Conservation (phyloP, 2,329 filamentous ascomycete species). For the Penicillium sp. region DNA sequence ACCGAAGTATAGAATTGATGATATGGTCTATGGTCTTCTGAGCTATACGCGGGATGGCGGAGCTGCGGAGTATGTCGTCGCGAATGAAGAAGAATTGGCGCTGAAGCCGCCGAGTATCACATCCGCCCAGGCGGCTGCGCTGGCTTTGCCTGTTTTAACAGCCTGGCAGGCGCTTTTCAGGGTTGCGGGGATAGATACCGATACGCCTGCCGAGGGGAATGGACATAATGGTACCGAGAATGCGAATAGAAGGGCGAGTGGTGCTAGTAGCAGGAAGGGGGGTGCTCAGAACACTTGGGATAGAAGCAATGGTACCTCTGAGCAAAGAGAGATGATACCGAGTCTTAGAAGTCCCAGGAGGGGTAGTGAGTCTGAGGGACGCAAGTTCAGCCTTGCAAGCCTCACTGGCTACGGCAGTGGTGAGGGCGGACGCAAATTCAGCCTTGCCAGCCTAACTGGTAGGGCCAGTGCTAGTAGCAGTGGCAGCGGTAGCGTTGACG, state of each 20-base stretch:
- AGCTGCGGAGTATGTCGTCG: slow-evolving; percentile 44
- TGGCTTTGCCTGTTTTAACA: slow-evolving; percentile 41
- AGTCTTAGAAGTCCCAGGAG: not conserved
- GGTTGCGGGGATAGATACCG: slow-evolving; percentile 36
- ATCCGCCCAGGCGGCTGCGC: slow-evolving; percentile 35
- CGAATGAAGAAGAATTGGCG: slow-evolving; percentile 40
- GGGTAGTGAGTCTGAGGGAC: not conserved
- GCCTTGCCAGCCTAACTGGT: not conserved
- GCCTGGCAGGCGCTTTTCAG: slow-evolving; percentile 46
- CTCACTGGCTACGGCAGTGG: not conserved
- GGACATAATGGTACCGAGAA: not conserved
- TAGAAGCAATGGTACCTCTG: not conserved
- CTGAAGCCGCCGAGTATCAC: slow-evolving; percentile 40
- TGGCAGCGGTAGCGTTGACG: slow-evolving; percentile 1
- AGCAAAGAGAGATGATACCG: not conserved
- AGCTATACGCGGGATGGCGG: slow-evolving; percentile 41
- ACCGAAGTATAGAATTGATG: slow-evolving; percentile 42
- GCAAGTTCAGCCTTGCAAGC: not conserved
- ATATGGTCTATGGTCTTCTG: slow-evolving; percentile 42
- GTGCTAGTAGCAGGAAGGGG: not conserved
- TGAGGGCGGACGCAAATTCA: not conserved
- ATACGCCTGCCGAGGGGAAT: slow-evolving; percentile 2
- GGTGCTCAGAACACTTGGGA: not conserved
- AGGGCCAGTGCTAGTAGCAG: slow-evolving; percentile 1
- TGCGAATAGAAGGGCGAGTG: not conserved